Conservation (phyloP, 176 grass and related monocot genomes). For the Aegilops bicornis region DNA sequence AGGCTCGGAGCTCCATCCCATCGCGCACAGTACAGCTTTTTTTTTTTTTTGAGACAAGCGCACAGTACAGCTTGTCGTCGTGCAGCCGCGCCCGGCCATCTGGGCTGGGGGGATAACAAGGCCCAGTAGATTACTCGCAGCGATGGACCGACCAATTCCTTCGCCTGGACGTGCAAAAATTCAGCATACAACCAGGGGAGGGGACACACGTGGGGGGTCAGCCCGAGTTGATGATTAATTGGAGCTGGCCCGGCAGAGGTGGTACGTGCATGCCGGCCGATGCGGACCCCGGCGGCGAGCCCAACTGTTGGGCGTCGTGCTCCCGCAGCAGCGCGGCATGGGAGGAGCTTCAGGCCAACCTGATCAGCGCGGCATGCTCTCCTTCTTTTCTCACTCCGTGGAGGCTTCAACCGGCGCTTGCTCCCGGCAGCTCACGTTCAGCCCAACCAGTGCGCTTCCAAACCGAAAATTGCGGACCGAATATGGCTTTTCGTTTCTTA, state of each 20-base stretch:
- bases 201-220: no score
- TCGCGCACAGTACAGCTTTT: background rate
- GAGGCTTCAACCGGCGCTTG: background rate
- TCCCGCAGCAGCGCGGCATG: background rate
- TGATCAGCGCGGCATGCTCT: no score
- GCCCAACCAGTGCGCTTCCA: background rate
- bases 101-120: background rate
- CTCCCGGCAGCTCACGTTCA: background rate
- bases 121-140: background rate
- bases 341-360: background rate
- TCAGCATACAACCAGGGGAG: no score
- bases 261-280: background rate
- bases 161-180: no score
- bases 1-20: background rate
- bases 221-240: background rate
- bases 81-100: background rate
- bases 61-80: background rate
- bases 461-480: background rate
- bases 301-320: background rate
- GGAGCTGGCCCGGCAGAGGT: background rate
- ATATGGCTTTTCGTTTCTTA: background rate
- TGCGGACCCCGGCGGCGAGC: background rate
- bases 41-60: no score
- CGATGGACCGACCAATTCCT: background rate
- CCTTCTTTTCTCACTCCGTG: background rate